Conservation (phyloP, 176 grass and related monocot species). For the Triticum aestivum region DNA sequence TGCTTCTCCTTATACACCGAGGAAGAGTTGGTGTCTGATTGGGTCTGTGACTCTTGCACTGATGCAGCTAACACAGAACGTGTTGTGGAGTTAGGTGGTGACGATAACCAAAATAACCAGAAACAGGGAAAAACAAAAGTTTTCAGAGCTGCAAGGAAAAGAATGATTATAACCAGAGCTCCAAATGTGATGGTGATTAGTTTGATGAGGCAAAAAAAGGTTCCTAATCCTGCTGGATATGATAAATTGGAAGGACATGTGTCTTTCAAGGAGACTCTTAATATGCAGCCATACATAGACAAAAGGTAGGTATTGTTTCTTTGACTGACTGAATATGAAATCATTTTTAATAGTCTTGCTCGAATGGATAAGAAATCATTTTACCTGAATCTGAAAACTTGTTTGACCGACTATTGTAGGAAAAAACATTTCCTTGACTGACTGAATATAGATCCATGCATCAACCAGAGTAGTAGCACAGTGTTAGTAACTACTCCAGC, state of each 20-base stretch:
- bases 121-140: conserved; percentile 40
- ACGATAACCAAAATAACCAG: conserved; percentile 30
- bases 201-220: conserved; percentile 55
- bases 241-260: conserved; percentile 79
- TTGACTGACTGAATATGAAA: too few relatives aligned
- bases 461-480: background rate
- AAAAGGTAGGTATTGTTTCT: conserved; percentile 26
- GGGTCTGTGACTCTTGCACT: too few relatives aligned
- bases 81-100: too few relatives aligned
- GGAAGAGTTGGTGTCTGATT: too few relatives aligned
- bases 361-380: conserved; percentile 4
- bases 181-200: conserved; percentile 68
- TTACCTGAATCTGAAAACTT: background rate
- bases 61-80: too few relatives aligned
- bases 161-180: conserved; percentile 55
- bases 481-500: background rate
- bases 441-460: background rate
- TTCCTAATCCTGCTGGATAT: conserved; percentile 45
- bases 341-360: background rate
- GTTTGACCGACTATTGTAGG: too few relatives aligned
- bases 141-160: conserved; percentile 72
- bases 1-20: too few relatives aligned
- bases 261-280: conserved; percentile 64
- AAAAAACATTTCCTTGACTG: background rate
- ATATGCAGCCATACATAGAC: conserved; percentile 68